Evolutionary conservation across 1,139 yeast genomes (phyloP).

Genomic region (Debaryomyces psychrophilus): DNA sequence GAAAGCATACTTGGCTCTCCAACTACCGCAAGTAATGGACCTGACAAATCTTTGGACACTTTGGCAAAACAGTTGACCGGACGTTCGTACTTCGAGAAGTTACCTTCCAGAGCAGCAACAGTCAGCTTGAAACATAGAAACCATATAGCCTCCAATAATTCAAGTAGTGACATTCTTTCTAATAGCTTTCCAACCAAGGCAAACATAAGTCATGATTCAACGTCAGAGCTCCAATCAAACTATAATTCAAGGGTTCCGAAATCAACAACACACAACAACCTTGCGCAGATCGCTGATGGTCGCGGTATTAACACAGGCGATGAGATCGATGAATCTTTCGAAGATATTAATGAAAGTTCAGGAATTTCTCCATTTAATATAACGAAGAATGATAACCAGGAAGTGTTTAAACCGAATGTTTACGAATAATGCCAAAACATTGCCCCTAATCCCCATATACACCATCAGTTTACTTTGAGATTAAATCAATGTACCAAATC

Average conservation of each 20-base stretch:
- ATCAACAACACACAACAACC: conserved; percentile 3
- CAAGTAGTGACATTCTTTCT: conserved; percentile 29
- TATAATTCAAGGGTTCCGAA: background rate
- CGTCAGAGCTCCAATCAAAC: background rate
- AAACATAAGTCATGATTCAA: background rate
- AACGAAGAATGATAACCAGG: background rate
- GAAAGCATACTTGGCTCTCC: conserved; percentile 8
- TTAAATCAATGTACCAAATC: background rate
- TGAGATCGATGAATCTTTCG: conserved; percentile 5
- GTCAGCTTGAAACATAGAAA: conserved; percentile 22
- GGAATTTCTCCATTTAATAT: conserved; percentile 5
- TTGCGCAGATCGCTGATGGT: conserved; percentile 1
- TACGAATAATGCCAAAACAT: background rate
- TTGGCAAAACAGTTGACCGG: conserved; percentile 45
- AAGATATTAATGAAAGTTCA: background rate
- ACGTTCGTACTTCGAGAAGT: conserved; percentile 43
- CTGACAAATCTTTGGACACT: conserved; percentile 33
- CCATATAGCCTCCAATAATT: conserved; percentile 22
- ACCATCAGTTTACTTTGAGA: background rate
- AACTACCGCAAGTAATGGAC: background rate
- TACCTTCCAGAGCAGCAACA: conserved; percentile 38
- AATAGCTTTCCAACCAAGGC: conserved; percentile 10
- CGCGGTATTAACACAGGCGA: background rate
- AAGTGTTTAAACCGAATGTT: background rate
- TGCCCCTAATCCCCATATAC: background rate